Evolutionary conservation across 2,329 filamentous ascomycete genomes (phyloP).

Genomic region (Samsoniella hepiali): DNA sequence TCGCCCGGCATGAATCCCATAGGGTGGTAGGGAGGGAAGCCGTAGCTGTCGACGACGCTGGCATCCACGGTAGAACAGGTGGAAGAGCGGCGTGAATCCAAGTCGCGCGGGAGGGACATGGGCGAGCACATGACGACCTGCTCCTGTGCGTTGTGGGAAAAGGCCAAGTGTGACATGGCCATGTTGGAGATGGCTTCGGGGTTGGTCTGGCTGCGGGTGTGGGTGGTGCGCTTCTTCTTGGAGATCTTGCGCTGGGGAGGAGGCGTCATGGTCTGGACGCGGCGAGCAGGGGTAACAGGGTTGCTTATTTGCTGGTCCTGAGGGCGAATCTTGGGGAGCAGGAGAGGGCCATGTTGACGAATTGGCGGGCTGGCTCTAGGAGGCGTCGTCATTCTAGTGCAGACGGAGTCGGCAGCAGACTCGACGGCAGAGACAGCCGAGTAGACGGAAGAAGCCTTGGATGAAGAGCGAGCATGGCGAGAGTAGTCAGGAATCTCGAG

Average conservation of each 20-base stretch:
- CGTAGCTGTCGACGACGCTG: constrained; percentile 65
- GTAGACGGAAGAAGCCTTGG: constrained; percentile 66
- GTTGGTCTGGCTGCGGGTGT: constrained; percentile 59
- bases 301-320: constrained; percentile 69
- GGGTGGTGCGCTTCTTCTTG: constrained; percentile 38
- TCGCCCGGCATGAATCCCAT: constrained; percentile 49
- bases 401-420: constrained; percentile 60
- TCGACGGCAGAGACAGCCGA: constrained; percentile 52
- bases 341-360: constrained; percentile 71
- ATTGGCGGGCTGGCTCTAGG: constrained; percentile 63
- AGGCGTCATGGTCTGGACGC: constrained; percentile 26
- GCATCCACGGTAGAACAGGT: constrained; percentile 65
- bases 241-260: constrained; percentile 14
- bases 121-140: constrained; percentile 64
- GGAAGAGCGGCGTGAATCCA: constrained; percentile 55
- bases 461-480: constrained; percentile 61
- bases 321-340: constrained; percentile 80
- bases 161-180: constrained; percentile 35
- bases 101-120: constrained; percentile 50
- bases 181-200: constrained; percentile 50
- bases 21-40: constrained; percentile 81
- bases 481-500: constrained; percentile 53
- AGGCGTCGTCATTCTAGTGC: constrained; percentile 67
- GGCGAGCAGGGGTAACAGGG: constrained; percentile 48
- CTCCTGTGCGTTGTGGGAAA: constrained; percentile 27